Conservation (phyloP, 768 basidiomycete genomes). For the Tricholomella constricta region DNA sequence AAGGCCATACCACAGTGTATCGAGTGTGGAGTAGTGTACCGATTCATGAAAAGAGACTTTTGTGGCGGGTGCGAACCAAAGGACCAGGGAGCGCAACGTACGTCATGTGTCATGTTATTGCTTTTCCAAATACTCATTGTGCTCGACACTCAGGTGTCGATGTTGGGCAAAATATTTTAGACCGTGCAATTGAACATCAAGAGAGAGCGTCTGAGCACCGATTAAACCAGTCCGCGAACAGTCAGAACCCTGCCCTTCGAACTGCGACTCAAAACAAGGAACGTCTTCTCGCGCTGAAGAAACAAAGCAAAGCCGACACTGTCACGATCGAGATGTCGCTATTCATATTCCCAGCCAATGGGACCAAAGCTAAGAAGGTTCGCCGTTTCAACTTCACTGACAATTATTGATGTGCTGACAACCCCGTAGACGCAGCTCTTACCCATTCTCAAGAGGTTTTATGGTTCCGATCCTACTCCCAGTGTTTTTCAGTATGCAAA, state of each 20-base stretch:
- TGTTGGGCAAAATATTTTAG: too few relatives aligned
- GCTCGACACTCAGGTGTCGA: too few relatives aligned
- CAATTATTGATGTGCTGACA: not conserved
- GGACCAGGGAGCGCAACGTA: too few relatives aligned
- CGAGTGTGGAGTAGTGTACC: too few relatives aligned
- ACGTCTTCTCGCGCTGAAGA: too few relatives aligned
- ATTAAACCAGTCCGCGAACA: not conserved
- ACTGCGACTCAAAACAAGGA: not conserved
- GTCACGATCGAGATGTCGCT: slow-evolving; percentile 4
- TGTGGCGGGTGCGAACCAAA: too few relatives aligned
- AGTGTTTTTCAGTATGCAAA: slow-evolving; percentile 8
- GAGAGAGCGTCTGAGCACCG: slow-evolving; percentile 5
- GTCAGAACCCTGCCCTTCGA: not conserved
- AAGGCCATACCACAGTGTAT: too few relatives aligned
- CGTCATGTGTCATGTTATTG: too few relatives aligned
- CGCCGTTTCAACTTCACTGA: not conserved
- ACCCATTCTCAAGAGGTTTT: not conserved
- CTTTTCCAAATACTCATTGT: too few relatives aligned
- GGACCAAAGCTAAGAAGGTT: not conserved
- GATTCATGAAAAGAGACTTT: too few relatives aligned
- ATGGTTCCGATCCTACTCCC: not conserved
- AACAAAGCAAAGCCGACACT: not conserved
- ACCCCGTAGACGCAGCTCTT: slow-evolving; percentile 4
- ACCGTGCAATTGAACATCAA: too few relatives aligned
- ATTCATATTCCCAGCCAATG: not conserved